Base-by-base conservation (phyloP, 805 yeast genomes). In the Candida arabinofermentans region DNA sequence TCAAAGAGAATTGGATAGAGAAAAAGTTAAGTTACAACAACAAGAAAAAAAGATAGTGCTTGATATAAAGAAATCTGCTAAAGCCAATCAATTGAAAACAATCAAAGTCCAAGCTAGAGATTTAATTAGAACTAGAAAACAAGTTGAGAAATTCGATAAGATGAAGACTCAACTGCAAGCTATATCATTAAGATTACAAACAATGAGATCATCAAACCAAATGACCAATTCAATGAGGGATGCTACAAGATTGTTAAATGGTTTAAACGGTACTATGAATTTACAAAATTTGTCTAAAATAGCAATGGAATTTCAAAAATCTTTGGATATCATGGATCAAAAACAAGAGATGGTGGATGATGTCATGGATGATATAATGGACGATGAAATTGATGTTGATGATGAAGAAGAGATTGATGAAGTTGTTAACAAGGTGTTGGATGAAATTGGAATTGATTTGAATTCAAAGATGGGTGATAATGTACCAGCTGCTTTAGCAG, bases 281-380 rank as follows among this genome's bases (percentile, higher is more conserved):
- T 66, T 93, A 48, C 96, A 96, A 1, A 95, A 86, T 52, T 68
- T 93, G 46, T 83, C 87, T 43, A 76, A 83, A 47, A 93, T 93
- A 17, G 88, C 97, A 2, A 90, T 87, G 85, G 98, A 93, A 55
- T 93, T 93, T 63, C 96, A 93, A 57, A 81, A 79, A 55, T 96
- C 91, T 58, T 87, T 86, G 64, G 99, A 95, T 59, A 69, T 95
- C 54, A 93, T 93, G 98, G 97, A 91, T 63, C 99, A 93, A 67
- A 83, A 96, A 57, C 98, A 95, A 64, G 99, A 95, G 62, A 87
- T 95, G 79, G 93, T 93, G 85, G 99, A 93, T 60, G 99, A 93
- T 60, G 95, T 96, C 16, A 83, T 93, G 54, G 99, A 93, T 59
- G 96, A 91, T 61, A 86, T 93, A 16, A 88, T 93, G 93, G 96